Evolutionary conservation across 805 yeast species (phyloP).

Genomic region (Teunomyces pallodes): DNA sequence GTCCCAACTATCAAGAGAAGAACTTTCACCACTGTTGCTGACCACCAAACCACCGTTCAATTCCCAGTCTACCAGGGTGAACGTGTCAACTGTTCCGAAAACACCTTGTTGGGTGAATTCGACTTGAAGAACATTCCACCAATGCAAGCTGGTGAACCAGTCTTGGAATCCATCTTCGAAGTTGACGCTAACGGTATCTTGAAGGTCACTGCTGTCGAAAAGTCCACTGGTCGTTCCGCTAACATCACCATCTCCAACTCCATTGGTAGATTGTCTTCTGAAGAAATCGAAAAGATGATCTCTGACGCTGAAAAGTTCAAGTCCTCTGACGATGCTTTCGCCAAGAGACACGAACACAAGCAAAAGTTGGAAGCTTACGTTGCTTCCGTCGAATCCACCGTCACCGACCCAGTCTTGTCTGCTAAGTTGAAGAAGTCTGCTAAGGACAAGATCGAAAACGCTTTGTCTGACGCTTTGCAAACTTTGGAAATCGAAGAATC

Average conservation of each 20-base stretch:
- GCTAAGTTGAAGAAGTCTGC: slow-evolving; percentile 97
- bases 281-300: slow-evolving; percentile 49
- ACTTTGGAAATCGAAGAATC: slow-evolving; percentile 97
- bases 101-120: slow-evolving; percentile 51
- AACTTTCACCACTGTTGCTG: slow-evolving; percentile 51
- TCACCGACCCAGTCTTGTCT: slow-evolving; percentile 97
- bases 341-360: slow-evolving; percentile 99
- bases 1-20: slow-evolving; percentile 51
- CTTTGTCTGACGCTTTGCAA: slow-evolving; percentile 96
- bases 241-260: slow-evolving; percentile 51
- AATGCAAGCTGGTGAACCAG: slow-evolving; percentile 51
- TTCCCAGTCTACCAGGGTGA: slow-evolving; percentile 54
- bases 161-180: slow-evolving; percentile 48
- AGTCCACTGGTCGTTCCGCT: slow-evolving; percentile 49
- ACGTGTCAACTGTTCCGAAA: slow-evolving; percentile 50
- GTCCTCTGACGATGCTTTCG: slow-evolving; percentile 98
- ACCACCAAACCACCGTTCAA: slow-evolving; percentile 50
- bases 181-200: slow-evolving; percentile 52
- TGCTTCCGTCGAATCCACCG: slow-evolving; percentile 81
- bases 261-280: slow-evolving; percentile 49
- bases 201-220: slow-evolving; percentile 49
- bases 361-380: slow-evolving; percentile 99
- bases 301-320: slow-evolving; percentile 64
- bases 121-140: slow-evolving; percentile 52
- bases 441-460: slow-evolving; percentile 95